phyloP scores from a whole-genome alignment of 1,284 basidiomycete species.

The Cryptococcus sp. region DNA sequence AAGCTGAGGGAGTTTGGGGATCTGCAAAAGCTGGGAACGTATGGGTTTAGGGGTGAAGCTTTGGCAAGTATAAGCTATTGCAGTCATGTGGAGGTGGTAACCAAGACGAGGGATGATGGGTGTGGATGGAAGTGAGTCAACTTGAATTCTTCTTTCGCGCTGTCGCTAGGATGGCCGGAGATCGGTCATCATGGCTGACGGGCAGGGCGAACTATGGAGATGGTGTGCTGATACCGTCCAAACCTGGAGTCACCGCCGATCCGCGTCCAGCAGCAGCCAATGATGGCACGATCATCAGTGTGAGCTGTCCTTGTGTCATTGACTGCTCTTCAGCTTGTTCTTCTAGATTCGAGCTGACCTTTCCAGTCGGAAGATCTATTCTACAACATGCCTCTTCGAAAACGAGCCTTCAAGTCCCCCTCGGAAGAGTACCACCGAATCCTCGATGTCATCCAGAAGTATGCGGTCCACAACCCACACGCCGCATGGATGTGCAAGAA shows the following conservation, averaged over 20 bases:
- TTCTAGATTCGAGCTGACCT: slow-evolving; percentile 1
- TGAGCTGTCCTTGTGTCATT: slow-evolving; percentile 47
- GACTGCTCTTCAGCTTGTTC: background rate
- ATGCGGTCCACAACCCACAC: slow-evolving; percentile 85
- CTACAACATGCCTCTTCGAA: slow-evolving; percentile 85
- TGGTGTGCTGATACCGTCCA: slow-evolving; percentile 62
- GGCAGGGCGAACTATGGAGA: slow-evolving; percentile 74
- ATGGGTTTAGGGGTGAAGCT: slow-evolving; percentile 96
- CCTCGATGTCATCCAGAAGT: slow-evolving; percentile 88
- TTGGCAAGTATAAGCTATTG: slow-evolving; percentile 95
- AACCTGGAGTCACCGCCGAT: slow-evolving; percentile 62
- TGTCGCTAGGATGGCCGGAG: background rate
- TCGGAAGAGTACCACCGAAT: slow-evolving; percentile 92
- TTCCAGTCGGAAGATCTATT: slow-evolving; percentile 87
- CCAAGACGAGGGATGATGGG: slow-evolving; percentile 72
- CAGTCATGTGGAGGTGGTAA: slow-evolving; percentile 78
- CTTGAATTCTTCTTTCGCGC: no score
- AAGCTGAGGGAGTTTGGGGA: slow-evolving; percentile 86
- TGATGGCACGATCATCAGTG: slow-evolving; percentile 84
- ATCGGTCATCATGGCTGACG: background rate
- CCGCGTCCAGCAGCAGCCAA: slow-evolving; percentile 90
- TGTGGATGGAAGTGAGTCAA: slow-evolving; percentile 92
- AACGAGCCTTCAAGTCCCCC: slow-evolving; percentile 74
- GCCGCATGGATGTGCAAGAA: slow-evolving; percentile 90
- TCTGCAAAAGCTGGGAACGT: slow-evolving; percentile 76